Base-by-base conservation (phyloP, 768 basidiomycete species). In the Mycena leptocephala region DNA sequence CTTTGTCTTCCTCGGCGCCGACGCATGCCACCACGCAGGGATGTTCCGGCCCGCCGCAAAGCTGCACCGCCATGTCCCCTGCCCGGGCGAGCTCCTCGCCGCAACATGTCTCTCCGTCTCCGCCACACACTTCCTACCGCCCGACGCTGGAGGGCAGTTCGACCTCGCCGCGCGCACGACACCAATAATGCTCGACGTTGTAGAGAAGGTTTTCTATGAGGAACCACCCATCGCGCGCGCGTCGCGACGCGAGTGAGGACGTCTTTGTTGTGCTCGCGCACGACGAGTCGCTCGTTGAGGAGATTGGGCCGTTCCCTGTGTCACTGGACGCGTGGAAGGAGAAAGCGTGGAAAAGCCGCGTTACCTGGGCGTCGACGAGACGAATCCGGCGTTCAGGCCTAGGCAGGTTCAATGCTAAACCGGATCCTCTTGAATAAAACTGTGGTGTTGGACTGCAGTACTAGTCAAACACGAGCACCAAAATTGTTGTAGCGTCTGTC, bases 1-100 rank as follows among this genome's bases (percentile, higher is more conserved):
- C 37, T 82, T 81, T 61, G 70, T 82, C 18, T 64, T 81, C n/a
- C 74, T 82, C 28, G 81, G 77, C 24, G 81, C 66, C 11, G 81
- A 82, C 61, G 62, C 72, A 4, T 77, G 74, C 43, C 79, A 80
- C 56, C 80, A 82, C 58, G 48, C 75, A 7, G 81, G 80, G 11
- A 46, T 75, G 22, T 9, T 81, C 28, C 79, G 81, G 9, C 81
- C 81, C 46, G 78, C 79, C 22, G 61, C 16, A 4, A n/a, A 62
- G 35, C 76, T 80, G 16, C 80, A 79, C 72, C 61, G 46, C 9
- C 43, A 69, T 55, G 70, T 75, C 26, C 75, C 79, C 2, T 80
- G 77, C 69, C 79, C 79, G 14, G 74, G 61, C 22, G 51, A 39
- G 16, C 65, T 77, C 35, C 28, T 76, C 24, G n/a, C 43, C 11